Base-by-base conservation (phyloP, 2,329 filamentous ascomycete genomes). In the Diaporthe vexans region DNA sequence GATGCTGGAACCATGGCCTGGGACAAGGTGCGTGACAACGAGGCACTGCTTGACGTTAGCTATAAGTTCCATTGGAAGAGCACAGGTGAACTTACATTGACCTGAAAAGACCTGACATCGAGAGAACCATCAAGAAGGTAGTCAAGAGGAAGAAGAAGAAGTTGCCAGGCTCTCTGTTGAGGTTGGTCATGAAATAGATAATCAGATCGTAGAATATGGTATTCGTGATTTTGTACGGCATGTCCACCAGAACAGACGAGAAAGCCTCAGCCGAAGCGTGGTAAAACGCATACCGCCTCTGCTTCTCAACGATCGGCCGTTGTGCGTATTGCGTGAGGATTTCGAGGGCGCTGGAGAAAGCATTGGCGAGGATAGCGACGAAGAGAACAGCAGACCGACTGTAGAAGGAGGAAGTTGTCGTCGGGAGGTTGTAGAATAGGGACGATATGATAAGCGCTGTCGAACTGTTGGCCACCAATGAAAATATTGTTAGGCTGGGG, bases 261-360 rank as follows among this genome's bases (percentile, higher is more conserved):
- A 94, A 88, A 17, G 95, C 94, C 87, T 98, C 95, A n/a, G 95
- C 93, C 13, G 93, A 95, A 0, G 95, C 94, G 80, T 97, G 95
- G 79, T 98, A 97, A n/a, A 98, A 88, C n/a, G 95, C 95, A 81
- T 97, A 98, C 73, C 93, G 91, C 73, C 88, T 85, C 79, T 98
- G 95, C 82, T 98, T 98, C 81, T 98, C 95, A 74, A 98, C 94
- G 78, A 98, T 97, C 0, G 94, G 93, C 51, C 95, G 93, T 89
- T 98, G 95, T 2, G 94, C 90, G 81, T 97, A 98, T 6, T 97
- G 88, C 0, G 94, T 95, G 43, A 97, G 84, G 80, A 98, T 97
- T 82, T 97, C 94, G 54, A 97, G 88, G 73, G 93, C 93, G 81
- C 91, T 93, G 76, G 92, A 88, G 80, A 97, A 97, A 58, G 94